A percentile compares a stretch with the other conserved stretches of the same genome.
These are phyloP conservation scores for Verbena officinalis DNA, from an alignment of 257 asterid species.

Conservation along the genomic window DNA sequence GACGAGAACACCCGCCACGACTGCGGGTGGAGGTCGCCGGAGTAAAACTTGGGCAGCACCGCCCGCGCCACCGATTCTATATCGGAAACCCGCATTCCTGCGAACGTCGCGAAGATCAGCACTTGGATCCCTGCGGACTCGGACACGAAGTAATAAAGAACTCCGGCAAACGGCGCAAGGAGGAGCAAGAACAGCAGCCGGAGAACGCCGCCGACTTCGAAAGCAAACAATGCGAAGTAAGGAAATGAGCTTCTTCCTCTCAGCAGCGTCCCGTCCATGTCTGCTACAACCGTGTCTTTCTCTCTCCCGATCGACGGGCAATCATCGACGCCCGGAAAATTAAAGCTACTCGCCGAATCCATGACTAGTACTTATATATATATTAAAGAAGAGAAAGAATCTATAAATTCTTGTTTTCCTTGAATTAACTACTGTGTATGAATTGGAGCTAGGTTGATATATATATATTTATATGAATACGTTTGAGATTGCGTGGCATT, in stretches of 20 bases:
- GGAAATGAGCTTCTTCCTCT: constrained; percentile 64
- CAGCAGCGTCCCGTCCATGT: constrained; percentile 65
- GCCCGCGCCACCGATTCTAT: constrained; percentile 62
- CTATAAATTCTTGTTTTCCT: not conserved
- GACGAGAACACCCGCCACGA: constrained; percentile 64
- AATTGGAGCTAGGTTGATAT: too few relatives aligned
- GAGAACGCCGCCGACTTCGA: constrained; percentile 53
- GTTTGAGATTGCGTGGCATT: constrained; percentile 2
- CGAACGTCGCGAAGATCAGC: constrained; percentile 47
- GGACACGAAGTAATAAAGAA: constrained; percentile 52
- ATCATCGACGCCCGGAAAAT: constrained; percentile 43
- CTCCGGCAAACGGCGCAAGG: constrained; percentile 50
- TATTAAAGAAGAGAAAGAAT: not conserved
- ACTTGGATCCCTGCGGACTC: constrained; percentile 63
- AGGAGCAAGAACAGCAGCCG: constrained; percentile 51
- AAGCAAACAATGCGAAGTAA: constrained; percentile 55
- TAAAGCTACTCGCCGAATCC: not conserved
- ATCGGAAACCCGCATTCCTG: constrained; percentile 42
- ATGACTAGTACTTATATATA: too few relatives aligned
- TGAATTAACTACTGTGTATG: too few relatives aligned
- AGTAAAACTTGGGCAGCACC: constrained; percentile 56
- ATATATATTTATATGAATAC: too few relatives aligned
- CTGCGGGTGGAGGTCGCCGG: constrained; percentile 54
- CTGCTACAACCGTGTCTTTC: constrained; percentile 62
- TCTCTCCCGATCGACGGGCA: constrained; percentile 57